Conservation (phyloP, 305 asterid genomes). For the Ruellia speciosa region DNA sequence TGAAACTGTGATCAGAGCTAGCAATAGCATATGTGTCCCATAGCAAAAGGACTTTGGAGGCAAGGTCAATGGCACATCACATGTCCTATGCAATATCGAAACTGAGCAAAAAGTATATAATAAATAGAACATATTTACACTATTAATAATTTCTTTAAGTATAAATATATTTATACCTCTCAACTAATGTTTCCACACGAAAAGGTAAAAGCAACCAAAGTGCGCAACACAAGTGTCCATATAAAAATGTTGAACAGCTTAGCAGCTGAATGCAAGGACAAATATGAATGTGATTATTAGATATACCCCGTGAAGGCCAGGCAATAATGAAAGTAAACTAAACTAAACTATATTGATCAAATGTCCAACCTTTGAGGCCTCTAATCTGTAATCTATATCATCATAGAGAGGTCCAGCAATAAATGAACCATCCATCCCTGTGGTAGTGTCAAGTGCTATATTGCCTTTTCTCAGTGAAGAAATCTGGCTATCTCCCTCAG, state of each 20-base stretch:
- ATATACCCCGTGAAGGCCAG: background rate
- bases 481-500: constrained; percentile 51
- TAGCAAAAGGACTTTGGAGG: no score
- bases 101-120: no score
- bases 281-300: background rate
- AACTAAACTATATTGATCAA: constrained; percentile 16
- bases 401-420: constrained; percentile 92
- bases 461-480: constrained; percentile 63
- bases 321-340: constrained; percentile 5
- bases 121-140: no score
- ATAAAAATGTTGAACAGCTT: background rate
- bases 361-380: constrained; percentile 82
- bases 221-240: no score
- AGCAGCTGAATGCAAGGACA: background rate
- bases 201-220: no score
- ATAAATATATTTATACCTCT: no score
- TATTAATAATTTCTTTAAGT: no score
- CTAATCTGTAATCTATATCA: constrained; percentile 55
- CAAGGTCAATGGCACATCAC: no score
- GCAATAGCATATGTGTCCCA: no score
- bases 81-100: no score
- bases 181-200: no score
- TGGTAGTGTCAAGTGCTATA: constrained; percentile 58
- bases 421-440: constrained; percentile 61
- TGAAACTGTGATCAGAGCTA: no score